These are phyloP conservation scores for Rhexocercosporidium sp. DNA, from an alignment of 2,329 filamentous ascomycete genomes.

Conservation along the genomic window DNA sequence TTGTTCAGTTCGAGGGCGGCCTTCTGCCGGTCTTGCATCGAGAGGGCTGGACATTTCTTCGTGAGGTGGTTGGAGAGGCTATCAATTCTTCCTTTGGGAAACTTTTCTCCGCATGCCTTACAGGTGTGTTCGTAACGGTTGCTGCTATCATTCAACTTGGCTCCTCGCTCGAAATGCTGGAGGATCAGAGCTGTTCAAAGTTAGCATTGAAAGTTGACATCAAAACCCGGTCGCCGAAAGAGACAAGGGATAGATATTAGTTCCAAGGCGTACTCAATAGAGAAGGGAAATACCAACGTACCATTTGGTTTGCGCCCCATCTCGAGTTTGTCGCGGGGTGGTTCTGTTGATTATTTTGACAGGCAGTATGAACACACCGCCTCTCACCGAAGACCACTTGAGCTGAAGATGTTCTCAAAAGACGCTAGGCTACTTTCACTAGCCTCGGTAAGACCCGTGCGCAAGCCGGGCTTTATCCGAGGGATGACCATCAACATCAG, in stretches of 20 bases:
- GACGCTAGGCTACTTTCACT: too few relatives aligned
- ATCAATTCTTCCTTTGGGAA: constrained; percentile 88
- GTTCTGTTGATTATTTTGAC: constrained; percentile 6
- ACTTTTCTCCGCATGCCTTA: constrained; percentile 85
- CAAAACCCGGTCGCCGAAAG: neutral
- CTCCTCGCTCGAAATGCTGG: constrained; percentile 86
- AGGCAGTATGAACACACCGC: neutral
- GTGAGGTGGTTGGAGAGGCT: constrained; percentile 80
- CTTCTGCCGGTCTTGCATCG: constrained; percentile 75
- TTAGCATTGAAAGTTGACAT: neutral
- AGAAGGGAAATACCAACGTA: neutral
- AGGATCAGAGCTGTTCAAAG: constrained; percentile 63
- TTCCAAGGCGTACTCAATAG: neutral
- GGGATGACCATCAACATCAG: neutral
- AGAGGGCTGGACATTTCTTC: constrained; percentile 84
- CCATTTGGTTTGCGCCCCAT: constrained; percentile 33
- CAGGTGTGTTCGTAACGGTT: constrained; percentile 93
- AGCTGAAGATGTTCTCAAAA: neutral
- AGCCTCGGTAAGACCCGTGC: neutral
- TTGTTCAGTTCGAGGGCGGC: constrained; percentile 76
- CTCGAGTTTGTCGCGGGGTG: constrained; percentile 3
- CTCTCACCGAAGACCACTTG: neutral
- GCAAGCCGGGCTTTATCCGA: neutral
- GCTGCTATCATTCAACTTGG: constrained; percentile 86
- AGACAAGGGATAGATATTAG: neutral